phyloP scores from a whole-genome alignment of 2,329 filamentous ascomycete species.

The Cladosporium oxysporum region DNA sequence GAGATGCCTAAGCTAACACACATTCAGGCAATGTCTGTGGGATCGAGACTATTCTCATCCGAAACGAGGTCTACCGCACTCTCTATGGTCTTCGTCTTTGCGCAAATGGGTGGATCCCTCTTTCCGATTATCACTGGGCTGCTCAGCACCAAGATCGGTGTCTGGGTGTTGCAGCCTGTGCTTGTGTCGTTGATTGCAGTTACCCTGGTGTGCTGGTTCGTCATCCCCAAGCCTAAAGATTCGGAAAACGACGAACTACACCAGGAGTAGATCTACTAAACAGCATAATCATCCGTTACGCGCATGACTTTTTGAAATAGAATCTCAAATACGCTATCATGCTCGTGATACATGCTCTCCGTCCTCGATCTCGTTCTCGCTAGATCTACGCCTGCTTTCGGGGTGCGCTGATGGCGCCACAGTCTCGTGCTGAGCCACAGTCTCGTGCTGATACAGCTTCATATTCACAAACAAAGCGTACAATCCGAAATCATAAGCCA shows the following conservation, averaged over 20 bases:
- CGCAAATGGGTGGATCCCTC: conserved; percentile 27
- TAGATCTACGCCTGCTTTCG: neutral
- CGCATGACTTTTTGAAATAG: neutral
- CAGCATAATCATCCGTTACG: neutral
- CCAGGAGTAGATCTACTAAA: neutral
- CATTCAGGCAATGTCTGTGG: conserved; percentile 56
- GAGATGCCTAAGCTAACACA: neutral
- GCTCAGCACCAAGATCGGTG: conserved; percentile 41
- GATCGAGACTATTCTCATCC: conserved; percentile 53
- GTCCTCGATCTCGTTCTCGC: conserved; percentile 1
- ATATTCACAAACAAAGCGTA: conserved; percentile 63
- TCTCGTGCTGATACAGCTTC: conserved; percentile 41
- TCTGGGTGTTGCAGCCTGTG: conserved; percentile 55
- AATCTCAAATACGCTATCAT: neutral
- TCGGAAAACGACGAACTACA: conserved; percentile 16
- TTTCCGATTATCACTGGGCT: conserved; percentile 29
- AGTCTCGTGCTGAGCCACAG: conserved; percentile 16
- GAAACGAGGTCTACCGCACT: conserved; percentile 52
- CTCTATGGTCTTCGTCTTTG: conserved; percentile 28
- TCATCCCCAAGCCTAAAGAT: conserved; percentile 25
- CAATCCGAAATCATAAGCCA: conserved; percentile 61
- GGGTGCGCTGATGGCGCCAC: neutral
- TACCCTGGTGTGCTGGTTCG: conserved; percentile 30
- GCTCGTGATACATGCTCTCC: neutral
- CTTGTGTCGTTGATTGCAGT: conserved; percentile 51